Base-by-base conservation (phyloP, 2,329 filamentous ascomycete genomes). In the Colletotrichum phormii region DNA sequence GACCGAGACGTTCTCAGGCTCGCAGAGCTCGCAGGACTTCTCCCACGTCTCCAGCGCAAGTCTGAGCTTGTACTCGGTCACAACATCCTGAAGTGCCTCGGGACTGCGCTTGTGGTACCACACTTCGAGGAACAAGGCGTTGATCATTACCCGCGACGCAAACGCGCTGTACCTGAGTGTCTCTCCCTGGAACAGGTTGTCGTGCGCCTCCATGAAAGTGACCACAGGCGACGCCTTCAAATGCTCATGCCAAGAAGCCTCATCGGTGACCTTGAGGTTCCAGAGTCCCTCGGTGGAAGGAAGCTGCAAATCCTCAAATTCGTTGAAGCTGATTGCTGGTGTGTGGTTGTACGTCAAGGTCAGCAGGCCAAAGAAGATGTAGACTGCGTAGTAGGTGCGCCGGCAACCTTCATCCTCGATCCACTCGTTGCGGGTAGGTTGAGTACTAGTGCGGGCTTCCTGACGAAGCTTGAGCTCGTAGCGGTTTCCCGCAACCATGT, bases 51-150 rank as follows among this genome's bases (percentile, higher is more conserved):
- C 96, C 66, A 99, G 88, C 63, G 97, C 97, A 65, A 98, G 90
- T 70, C 97, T 92, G 74, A 99, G 92, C 87, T 98, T 98, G 89
- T 98, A 98, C 85, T 98, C 97, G 4, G 96, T 97, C 57, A 98
- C 96, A 51, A 98, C 95, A 80, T 98, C 96, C 84, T 98, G 97
- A 53, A 98, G 88, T 63, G 96, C 95, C 82, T 98, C 95, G n/a
- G 96, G 96, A 82, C 95, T 98, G 80, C 97, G 94, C 89, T 98
- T 98, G 86, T 98, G 95, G 81, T 98, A 97, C 97, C 97, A 99
- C 3, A 98, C 96, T 83, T 98, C 97, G 61, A 99, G 89, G 88
- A 98, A 99, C 75, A 99, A 88, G 12, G 97, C 96, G 80, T 98
- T 99, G 88, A 98, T 98, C 94, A 99, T 97, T 75, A 98, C 95